phyloP scores from a whole-genome alignment of 202 grass and related monocot species.

The Schoenoplectus triqueter region DNA sequence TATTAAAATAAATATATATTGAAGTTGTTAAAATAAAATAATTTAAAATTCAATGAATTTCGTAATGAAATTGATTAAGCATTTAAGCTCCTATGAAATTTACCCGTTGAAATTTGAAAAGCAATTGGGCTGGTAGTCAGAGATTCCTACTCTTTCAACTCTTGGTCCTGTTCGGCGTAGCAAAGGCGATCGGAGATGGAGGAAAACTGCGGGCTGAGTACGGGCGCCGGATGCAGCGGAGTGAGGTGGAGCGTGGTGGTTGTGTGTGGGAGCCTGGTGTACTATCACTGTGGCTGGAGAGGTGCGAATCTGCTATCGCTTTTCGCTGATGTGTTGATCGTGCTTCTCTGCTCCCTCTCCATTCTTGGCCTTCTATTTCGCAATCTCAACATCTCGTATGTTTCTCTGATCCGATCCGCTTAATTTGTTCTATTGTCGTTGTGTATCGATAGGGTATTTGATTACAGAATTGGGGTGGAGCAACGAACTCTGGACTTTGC shows the following conservation, averaged over 20 bases:
- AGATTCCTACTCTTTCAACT: not conserved
- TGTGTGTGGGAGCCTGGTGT: slow-evolving; percentile 79
- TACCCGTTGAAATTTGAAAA: too few relatives aligned
- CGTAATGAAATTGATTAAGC: too few relatives aligned
- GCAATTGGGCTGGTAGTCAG: too few relatives aligned
- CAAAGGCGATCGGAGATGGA: slow-evolving; percentile 32
- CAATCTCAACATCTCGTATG: slow-evolving; percentile 89
- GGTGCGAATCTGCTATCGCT: slow-evolving; percentile 79
- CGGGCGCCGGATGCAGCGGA: slow-evolving; percentile 24
- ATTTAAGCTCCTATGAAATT: too few relatives aligned
- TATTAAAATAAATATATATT: too few relatives aligned
- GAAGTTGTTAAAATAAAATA: too few relatives aligned
- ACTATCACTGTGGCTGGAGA: slow-evolving; percentile 72
- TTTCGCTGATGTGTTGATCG: slow-evolving; percentile 85
- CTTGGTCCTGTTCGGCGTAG: not conserved
- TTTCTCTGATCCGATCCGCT: not conserved
- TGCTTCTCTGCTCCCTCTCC: slow-evolving; percentile 97
- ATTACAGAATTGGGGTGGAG: not conserved
- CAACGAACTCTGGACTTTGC: not conserved
- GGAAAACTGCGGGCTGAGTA: not conserved
- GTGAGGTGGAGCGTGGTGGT: slow-evolving; percentile 60
- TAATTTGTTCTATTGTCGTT: not conserved
- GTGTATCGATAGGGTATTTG: not conserved
- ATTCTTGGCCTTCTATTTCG: slow-evolving; percentile 92
- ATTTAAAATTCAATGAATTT: too few relatives aligned